Conservation (phyloP, 2,329 filamentous ascomycete genomes). For the Penicillium palitans region DNA sequence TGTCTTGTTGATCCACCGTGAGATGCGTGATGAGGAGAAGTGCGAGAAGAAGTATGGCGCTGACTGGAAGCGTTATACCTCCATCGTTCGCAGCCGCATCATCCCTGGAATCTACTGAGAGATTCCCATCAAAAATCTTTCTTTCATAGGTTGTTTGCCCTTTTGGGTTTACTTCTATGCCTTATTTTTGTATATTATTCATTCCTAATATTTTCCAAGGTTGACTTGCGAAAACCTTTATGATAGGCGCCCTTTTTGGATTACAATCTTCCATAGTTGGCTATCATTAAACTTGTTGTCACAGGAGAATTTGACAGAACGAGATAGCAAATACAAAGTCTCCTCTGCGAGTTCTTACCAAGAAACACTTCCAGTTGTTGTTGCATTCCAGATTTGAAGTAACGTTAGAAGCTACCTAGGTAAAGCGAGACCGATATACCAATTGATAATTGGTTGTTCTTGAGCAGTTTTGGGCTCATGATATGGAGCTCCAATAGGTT, state of each 20-base stretch:
- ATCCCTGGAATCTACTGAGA: slow-evolving; percentile 77
- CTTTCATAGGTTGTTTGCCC: background rate
- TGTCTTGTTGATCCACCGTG: slow-evolving; percentile 79
- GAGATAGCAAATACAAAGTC: background rate
- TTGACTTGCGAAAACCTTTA: background rate
- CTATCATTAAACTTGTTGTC: too few relatives aligned
- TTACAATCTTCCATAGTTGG: background rate
- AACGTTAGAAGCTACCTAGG: background rate
- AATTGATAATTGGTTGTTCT: background rate
- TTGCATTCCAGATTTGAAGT: background rate
- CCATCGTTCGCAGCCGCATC: slow-evolving; percentile 77
- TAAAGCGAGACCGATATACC: background rate
- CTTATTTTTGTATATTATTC: background rate
- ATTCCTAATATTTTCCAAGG: background rate
- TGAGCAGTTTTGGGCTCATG: too few relatives aligned
- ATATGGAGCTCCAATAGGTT: too few relatives aligned
- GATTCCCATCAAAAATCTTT: background rate
- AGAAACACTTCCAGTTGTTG: background rate
- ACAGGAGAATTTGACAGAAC: background rate
- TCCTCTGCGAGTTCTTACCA: background rate
- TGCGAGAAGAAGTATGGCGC: slow-evolving; percentile 87
- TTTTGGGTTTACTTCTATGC: background rate
- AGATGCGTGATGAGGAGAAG: slow-evolving; percentile 85
- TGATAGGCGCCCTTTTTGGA: background rate
- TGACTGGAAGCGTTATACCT: slow-evolving; percentile 88